phyloP scores from a whole-genome alignment of 2,329 filamentous ascomycete species.

The Apiospora marii region DNA sequence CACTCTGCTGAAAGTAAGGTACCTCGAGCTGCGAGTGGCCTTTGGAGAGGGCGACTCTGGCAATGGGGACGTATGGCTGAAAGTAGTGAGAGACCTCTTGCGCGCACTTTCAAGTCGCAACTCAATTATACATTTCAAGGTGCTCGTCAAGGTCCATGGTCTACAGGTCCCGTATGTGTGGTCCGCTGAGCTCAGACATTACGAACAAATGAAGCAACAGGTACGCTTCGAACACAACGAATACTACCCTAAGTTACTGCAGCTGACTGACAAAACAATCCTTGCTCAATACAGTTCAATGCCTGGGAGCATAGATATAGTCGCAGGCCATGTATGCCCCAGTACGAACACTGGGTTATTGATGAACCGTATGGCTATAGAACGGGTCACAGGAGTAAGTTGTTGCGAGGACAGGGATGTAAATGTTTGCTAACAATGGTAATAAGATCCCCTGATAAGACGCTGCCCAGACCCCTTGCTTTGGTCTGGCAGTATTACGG shows the following conservation, averaged over 20 bases:
- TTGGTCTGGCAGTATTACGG: slow-evolving; percentile 40
- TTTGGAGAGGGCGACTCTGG: slow-evolving; percentile 39
- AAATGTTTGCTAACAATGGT: slow-evolving; percentile 26
- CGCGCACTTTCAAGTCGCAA: slow-evolving; percentile 38
- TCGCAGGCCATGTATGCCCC: slow-evolving; percentile 34
- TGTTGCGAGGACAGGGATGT: not conserved
- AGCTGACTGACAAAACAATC: not conserved
- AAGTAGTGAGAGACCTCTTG: slow-evolving; percentile 38
- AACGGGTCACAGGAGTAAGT: slow-evolving; percentile 39
- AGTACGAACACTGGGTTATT: slow-evolving; percentile 41
- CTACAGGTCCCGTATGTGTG: slow-evolving; percentile 32
- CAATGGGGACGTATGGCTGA: slow-evolving; percentile 40
- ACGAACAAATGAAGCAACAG: slow-evolving; percentile 33
- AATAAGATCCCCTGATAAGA: slow-evolving; percentile 38
- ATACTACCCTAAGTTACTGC: not conserved
- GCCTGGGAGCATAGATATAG: slow-evolving; percentile 38
- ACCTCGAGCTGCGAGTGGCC: slow-evolving; percentile 42
- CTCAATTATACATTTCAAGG: slow-evolving; percentile 37
- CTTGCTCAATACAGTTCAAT: slow-evolving; percentile 31
- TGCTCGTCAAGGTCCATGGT: slow-evolving; percentile 43
- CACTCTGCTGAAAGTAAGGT: slow-evolving; percentile 43
- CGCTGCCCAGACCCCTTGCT: slow-evolving; percentile 39
- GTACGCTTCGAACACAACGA: slow-evolving; percentile 29
- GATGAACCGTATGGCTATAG: slow-evolving; percentile 38
- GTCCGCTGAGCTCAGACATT: slow-evolving; percentile 35